Base-by-base conservation (phyloP, 2,329 filamentous ascomycete genomes). In the Colletotrichum sp. region DNA sequence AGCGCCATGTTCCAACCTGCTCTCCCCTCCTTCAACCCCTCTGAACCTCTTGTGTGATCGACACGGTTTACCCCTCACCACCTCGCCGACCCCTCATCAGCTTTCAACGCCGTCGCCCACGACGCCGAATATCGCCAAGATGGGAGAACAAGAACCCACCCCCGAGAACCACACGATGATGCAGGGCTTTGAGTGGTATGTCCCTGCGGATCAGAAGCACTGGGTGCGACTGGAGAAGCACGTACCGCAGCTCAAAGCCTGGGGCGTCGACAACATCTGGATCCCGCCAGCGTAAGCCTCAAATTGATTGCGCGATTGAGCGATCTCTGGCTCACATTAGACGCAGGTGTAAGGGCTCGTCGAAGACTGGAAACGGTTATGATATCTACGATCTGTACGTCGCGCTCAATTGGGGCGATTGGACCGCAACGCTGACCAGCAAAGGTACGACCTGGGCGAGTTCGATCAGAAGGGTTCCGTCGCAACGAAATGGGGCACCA, bases 121-220 rank as follows among this genome's bases (percentile, higher is more conserved):
- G 57, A 34, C 30, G 70, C 59, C 59, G 6, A 13, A 52, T 3
- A 52, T 22, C 44, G 44, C n/a, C 59, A 61, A 28, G 16, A 76
- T 78, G 78, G 77, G 57, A 52, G 68, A 77, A 8, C 72, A 78
- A 27, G 77, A 79, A 39, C 67, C 78, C 8, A 67, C 86, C 2
- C 82, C 84, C 16, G 85, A 88, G 80, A 90, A 90, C 77, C 85
- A 85, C 80, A 89, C 91, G 68, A 90, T 95, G 84, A 89, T 95
- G 82, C 93, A 95, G 84, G 91, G 89, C 16, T 95, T 94, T 80
- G 93, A 95, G 85, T 95, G 93, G 93, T 92, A 95, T 80, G 90
- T 93, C 8, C 92, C 92, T 5, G 90, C 89, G 48, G 90, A 93
- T 74, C 85, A 90, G 75, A 86, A 88, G 77, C 93, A 94, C 83